Evolutionary conservation across 768 basidiomycete genomes (phyloP).

Genomic region (Calocera viscosa): DNA sequence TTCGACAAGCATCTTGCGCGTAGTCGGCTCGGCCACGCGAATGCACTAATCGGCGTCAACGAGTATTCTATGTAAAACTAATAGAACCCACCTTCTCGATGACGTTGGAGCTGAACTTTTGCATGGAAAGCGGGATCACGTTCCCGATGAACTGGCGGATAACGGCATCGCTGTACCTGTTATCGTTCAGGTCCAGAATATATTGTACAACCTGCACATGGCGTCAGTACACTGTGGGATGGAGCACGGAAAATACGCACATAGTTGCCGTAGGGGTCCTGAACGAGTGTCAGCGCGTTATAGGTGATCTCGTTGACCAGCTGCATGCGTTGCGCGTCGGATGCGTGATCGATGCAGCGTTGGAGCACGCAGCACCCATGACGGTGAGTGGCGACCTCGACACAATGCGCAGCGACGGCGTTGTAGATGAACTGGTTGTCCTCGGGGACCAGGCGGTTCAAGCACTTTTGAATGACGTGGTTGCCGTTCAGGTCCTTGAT

Average conservation of each 20-base stretch:
- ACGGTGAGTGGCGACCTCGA: constrained; percentile 94
- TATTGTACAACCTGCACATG: constrained; percentile 77
- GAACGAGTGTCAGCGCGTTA: constrained; percentile 92
- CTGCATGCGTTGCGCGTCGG: constrained; percentile 87
- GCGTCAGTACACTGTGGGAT: constrained; percentile 7
- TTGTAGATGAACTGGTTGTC: constrained; percentile 99
- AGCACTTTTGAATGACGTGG: constrained; percentile 97
- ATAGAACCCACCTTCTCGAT: constrained; percentile 84
- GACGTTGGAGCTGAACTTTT: constrained; percentile 99
- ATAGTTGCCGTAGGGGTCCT: constrained; percentile 93
- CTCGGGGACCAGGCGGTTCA: constrained; percentile 94
- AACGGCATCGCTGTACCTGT: constrained; percentile 92
- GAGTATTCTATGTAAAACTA: background rate
- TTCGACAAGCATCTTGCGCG: constrained; percentile 87
- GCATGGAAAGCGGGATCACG: constrained; percentile 92
- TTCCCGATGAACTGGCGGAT: constrained; percentile 97
- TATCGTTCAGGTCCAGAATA: constrained; percentile 95
- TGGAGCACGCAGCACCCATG: constrained; percentile 98
- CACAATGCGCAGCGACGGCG: constrained; percentile 95
- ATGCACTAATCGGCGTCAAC: constrained; percentile 38
- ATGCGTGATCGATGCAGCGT: constrained; percentile 95
- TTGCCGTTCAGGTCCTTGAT: constrained; percentile 98
- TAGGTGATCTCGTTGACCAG: constrained; percentile 98
- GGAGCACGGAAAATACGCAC: constrained; percentile 32
- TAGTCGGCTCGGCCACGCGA: constrained; percentile 90